Percentiles rank a stretch among this genome's conserved stretches.
Evolutionary conservation across 1,284 basidiomycete species (phyloP).

Genomic region (Cryptococcus hybrid): DNA sequence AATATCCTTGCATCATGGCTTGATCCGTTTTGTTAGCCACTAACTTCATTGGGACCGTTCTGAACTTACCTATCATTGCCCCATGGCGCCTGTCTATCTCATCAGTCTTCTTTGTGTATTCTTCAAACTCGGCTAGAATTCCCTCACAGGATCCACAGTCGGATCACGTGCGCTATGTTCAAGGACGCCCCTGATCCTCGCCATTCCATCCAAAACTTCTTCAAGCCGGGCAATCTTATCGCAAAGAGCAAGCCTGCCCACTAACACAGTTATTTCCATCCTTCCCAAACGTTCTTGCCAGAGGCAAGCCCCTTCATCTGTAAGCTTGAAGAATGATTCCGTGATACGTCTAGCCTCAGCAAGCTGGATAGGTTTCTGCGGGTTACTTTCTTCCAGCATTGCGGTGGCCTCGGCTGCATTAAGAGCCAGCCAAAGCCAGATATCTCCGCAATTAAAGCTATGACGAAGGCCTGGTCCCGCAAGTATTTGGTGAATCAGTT

Average conservation of each 20-base stretch:
- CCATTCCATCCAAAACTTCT: slow-evolving; percentile 30
- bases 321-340: slow-evolving; percentile 11
- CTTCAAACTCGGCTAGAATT: slow-evolving; percentile 30
- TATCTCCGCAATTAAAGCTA: slow-evolving; percentile 21
- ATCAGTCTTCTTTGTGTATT: slow-evolving; percentile 21
- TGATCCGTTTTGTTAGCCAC: not conserved
- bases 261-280: slow-evolving; percentile 16
- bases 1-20: slow-evolving; percentile 7
- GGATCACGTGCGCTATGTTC: slow-evolving; percentile 23
- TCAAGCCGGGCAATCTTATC: slow-evolving; percentile 34
- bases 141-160: slow-evolving; percentile 15
- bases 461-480: slow-evolving; percentile 3
- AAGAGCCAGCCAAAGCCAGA: slow-evolving; percentile 32
- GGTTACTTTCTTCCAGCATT: slow-evolving; percentile 27
- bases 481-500: slow-evolving; percentile 17
- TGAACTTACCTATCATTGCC: slow-evolving; percentile 27
- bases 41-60: not conserved
- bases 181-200: slow-evolving; percentile 21
- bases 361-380: slow-evolving; percentile 14
- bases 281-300: slow-evolving; percentile 16
- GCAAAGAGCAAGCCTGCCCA: slow-evolving; percentile 34
- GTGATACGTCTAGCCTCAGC: slow-evolving; percentile 16
- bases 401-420: slow-evolving; percentile 26
- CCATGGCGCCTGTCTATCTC: slow-evolving; percentile 33
- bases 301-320: slow-evolving; percentile 8